phyloP scores from a whole-genome alignment of 2,329 filamentous ascomycete species.

The Stachybotrys chartarum region DNA sequence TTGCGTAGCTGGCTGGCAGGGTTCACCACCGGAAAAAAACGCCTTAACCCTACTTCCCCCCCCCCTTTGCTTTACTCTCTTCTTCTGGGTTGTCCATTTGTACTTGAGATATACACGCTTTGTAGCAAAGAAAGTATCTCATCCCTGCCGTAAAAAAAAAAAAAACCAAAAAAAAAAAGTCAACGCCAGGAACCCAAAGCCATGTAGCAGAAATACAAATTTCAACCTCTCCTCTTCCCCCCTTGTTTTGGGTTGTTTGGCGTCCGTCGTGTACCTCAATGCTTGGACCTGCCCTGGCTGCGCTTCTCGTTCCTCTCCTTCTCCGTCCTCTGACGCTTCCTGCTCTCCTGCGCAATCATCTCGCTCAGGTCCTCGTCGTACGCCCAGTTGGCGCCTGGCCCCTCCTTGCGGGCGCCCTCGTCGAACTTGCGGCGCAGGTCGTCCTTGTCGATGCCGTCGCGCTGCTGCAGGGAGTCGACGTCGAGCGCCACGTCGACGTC shows the following conservation, averaged over 20 bases:
- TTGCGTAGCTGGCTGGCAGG: too few species aligned
- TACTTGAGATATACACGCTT: background rate
- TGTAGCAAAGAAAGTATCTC: background rate
- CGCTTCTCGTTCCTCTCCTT: conserved; percentile 67
- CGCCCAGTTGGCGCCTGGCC: conserved; percentile 61
- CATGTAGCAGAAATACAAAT: too few species aligned
- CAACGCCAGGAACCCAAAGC: background rate
- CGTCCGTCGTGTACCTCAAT: conserved; percentile 20
- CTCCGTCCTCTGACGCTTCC: conserved; percentile 85
- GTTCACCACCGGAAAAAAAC: too few species aligned
- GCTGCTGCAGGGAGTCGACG: conserved; percentile 66
- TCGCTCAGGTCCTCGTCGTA: conserved; percentile 85
- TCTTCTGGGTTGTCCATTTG: background rate
- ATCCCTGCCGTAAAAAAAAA: background rate
- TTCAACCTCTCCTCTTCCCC: background rate
- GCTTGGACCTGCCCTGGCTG: conserved; percentile 47
- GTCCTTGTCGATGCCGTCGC: conserved; percentile 78
- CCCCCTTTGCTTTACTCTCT: too few species aligned
- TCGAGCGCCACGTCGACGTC: conserved; percentile 93
- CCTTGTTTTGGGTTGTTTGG: background rate
- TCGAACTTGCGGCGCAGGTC: conserved; percentile 78
- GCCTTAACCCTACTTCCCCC: too few species aligned
- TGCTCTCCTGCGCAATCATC: conserved; percentile 90
- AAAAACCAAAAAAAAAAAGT: background rate
- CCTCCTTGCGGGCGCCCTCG: conserved; percentile 57